Conservation (phyloP, 768 basidiomycete species). For the Guyanaporus albipodus region DNA sequence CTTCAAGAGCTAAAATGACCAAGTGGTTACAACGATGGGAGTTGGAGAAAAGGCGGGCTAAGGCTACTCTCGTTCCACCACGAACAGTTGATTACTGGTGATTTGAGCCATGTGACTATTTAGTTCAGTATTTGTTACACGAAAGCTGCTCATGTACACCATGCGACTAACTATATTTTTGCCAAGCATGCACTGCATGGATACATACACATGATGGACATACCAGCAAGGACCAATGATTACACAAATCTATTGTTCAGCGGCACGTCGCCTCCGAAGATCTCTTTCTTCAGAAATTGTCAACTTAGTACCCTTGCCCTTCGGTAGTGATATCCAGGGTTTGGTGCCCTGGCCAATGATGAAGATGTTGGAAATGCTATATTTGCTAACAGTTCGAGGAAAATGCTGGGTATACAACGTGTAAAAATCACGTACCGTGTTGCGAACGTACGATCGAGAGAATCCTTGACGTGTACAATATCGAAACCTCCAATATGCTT, state of each 20-base stretch:
- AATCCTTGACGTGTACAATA: conserved; percentile 97
- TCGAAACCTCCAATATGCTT: conserved; percentile 98
- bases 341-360: conserved; percentile 95
- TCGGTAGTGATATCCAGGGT: conserved; percentile 95
- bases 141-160: conserved; percentile 13
- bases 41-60: conserved; percentile 62
- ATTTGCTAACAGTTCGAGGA: background rate
- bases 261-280: conserved; percentile 77
- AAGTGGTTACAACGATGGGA: conserved; percentile 91
- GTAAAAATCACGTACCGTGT: conserved; percentile 67
- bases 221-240: conserved; percentile 6
- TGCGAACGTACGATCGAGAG: conserved; percentile 92
- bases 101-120: background rate
- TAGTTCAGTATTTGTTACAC: background rate
- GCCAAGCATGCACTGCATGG: conserved; percentile 10
- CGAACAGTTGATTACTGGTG: conserved; percentile 49
- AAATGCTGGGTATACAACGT: background rate
- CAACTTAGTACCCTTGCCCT: conserved; percentile 97
- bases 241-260: conserved; percentile 51
- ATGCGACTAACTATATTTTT: conserved; percentile 21
- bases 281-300: conserved; percentile 97
- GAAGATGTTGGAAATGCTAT: conserved; percentile 94
- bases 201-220: conserved; percentile 22
- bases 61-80: conserved; percentile 33
- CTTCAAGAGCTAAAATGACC: conserved; percentile 77